Evolutionary conservation across 441 rosid genomes (phyloP), one percentile per base, ranked within the genome.

Genomic region (Arabidopsis lyrata): DNA sequence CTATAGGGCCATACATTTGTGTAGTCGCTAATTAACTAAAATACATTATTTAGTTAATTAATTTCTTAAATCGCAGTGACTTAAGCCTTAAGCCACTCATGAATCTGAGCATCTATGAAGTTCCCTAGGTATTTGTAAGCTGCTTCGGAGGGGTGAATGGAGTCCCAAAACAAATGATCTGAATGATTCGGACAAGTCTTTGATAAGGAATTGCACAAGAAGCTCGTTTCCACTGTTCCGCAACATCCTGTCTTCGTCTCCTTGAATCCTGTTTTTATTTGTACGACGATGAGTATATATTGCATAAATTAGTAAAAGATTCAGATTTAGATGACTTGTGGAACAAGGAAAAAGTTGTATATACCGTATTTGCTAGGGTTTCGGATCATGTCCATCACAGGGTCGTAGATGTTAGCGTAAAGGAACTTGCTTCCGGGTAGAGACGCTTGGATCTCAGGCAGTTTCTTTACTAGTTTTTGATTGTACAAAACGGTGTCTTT

Each of bases 141-240:
- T 18, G 86, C 47, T 68, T 84, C 66, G 4, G 80, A 70, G 6
- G 79, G 90, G 74, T 88, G 90, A 50, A 86, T 62, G 27, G 71
- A 38, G 66, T 81, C 89, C 82, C 85, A 86, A 73, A 88, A 88
- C 34, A 83, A 7, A 64, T 49, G 78, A 48, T 81, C 45, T 0
- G 81, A 73, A 41, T 79, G 49, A 29, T 75, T 63, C 5, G 5
- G n/a, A 20, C 90, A 86, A 8, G 62, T 52, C 41, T 80, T 82
- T 14, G 81, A 70, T 11, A 11, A 6, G 27, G 35, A 44, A 44
- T 75, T 75, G 55, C 88, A 83, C 56, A 79, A 8, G n/a, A 61
- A 42, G 20, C 77, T 72, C 12, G 55, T 56, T 66, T 81, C 87
- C 5, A 69, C 81, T 0, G 75, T 48, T 34, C 86, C 81, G 8